These are phyloP conservation scores for Strobilomyces echinocephalus DNA, from an alignment of 768 basidiomycete species.

Conservation along the genomic window DNA sequence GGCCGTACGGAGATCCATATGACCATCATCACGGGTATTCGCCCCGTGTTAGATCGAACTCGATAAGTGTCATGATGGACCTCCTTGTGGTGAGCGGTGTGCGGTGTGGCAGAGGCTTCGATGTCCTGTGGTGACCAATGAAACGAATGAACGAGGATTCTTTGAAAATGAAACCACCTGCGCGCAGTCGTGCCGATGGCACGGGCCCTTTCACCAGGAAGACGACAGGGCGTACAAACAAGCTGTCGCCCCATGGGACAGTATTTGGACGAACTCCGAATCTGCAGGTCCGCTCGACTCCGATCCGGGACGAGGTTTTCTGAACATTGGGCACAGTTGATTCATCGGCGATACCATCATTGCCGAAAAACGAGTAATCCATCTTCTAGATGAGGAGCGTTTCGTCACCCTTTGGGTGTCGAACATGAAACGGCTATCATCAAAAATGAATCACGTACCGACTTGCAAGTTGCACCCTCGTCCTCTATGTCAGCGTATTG, in stretches of 20 bases:
- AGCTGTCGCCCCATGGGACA: background rate
- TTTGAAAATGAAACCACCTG: background rate
- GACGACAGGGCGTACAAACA: background rate
- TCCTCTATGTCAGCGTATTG: background rate
- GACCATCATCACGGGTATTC: too few species aligned
- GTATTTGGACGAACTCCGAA: background rate
- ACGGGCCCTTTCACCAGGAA: background rate
- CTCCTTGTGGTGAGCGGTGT: background rate
- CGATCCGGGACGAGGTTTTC: background rate
- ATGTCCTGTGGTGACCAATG: background rate
- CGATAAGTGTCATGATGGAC: background rate
- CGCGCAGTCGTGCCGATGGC: background rate
- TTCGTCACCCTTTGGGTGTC: background rate
- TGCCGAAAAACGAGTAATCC: background rate
- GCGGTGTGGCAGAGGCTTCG: background rate
- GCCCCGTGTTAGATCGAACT: background rate
- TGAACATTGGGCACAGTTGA: background rate
- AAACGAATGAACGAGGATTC: background rate
- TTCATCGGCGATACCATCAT: background rate
- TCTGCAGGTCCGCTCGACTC: background rate
- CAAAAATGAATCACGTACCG: too few species aligned
- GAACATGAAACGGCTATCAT: too few species aligned
- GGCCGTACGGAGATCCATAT: too few species aligned
- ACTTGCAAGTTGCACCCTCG: too few species aligned
- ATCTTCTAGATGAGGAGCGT: background rate